Base-by-base conservation (phyloP, 768 basidiomycete species). In the Leucocoprinus sp. region DNA sequence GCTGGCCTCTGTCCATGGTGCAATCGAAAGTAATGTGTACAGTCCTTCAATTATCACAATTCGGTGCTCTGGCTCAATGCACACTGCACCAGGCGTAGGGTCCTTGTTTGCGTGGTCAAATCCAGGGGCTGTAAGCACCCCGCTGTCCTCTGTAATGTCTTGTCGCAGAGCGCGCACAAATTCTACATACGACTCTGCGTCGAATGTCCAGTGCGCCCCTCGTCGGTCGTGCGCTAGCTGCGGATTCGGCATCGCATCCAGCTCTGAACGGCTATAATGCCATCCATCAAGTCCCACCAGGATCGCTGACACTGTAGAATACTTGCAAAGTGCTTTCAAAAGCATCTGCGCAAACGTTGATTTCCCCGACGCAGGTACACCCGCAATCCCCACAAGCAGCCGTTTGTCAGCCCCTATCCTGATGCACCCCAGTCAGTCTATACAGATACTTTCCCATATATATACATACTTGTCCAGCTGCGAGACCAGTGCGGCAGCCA, bases 181-280 rank as follows among this genome's bases (percentile, higher is more conserved):
- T 0, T 68, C 55, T 43, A 80, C 73, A 60, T 92, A 96, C 19
- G 70, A 68, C n/a, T 60, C 52, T 4, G 76, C 80, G 53, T 96
- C 83, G 56, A 97, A 97, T 1, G 93, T 96, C 85, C 91, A 95
- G 53, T 92, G 86, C 11, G 74, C 81, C 2, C 93, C 93, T 17
- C 93, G 76, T 37, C 89, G 46, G 74, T 82, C 82, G 53, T 84
- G 79, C 0, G 93, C 91, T 31, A 80, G 72, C 42, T 74, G 69
- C 0, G 92, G 83, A 59, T 96, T 80, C 11, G 79, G 76, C 57
- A 93, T 74, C 17, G 65, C 57, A 55, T 88, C 88, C 21, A 98
- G 76, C 52, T 87, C 79, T 3, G 78, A 74, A 18, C 90, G 78
- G 14, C 86, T 76, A 49, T 85, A 71, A 60, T 98, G 93, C 91